Evolutionary conservation across 805 yeast species (phyloP).

Genomic region (Lachancea cidri): DNA sequence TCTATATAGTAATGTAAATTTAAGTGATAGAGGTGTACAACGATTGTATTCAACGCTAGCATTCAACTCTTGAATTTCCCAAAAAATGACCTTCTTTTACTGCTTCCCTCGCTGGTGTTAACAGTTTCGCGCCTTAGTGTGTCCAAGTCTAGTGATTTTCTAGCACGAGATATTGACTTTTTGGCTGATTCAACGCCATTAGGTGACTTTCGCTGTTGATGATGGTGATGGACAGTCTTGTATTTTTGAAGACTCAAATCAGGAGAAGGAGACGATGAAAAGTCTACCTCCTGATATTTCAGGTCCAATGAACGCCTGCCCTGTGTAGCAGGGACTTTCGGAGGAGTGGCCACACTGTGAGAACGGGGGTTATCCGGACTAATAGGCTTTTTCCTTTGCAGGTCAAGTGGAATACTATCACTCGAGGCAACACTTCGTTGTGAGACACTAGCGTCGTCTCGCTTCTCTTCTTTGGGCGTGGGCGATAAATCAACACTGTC

Average conservation of each 20-base stretch:
- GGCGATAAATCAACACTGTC: constrained; percentile 11
- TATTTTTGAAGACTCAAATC: constrained; percentile 8
- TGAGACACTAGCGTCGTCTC: constrained; percentile 8
- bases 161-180: constrained; percentile 22
- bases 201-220: constrained; percentile 2
- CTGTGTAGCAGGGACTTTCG: constrained; percentile 2
- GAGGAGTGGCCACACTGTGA: background rate
- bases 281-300: constrained; percentile 22
- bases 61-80: constrained; percentile 24
- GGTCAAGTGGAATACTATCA: constrained; percentile 26
- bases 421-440: constrained; percentile 22
- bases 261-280: constrained; percentile 14
- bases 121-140: constrained; percentile 22
- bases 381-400: constrained; percentile 14
- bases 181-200: constrained; percentile 11
- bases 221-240: constrained; percentile 3
- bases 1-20: background rate
- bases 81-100: constrained; percentile 27
- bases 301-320: constrained; percentile 23
- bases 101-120: constrained; percentile 11
- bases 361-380: background rate
- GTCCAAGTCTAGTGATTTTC: constrained; percentile 31
- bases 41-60: too few relatives aligned
- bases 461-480: constrained; percentile 8
- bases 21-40: background rate